Evolutionary conservation across 225 moss, liverwort and hornwort species (phyloP).

Genomic region (Polytrichum commune): DNA sequence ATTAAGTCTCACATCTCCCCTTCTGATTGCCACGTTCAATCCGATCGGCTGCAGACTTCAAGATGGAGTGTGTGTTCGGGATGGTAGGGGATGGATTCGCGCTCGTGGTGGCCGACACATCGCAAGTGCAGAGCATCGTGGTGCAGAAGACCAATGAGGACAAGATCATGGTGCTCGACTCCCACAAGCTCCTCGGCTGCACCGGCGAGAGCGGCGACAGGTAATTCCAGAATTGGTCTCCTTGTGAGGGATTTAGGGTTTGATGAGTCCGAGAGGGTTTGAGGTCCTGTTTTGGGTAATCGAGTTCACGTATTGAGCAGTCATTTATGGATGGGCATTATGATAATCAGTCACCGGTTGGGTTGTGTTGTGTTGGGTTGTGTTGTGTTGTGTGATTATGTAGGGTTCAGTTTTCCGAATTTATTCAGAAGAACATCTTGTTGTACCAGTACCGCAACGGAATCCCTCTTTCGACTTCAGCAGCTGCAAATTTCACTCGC

Average conservation of each 20-base stretch:
- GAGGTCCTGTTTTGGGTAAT: conserved; percentile 2
- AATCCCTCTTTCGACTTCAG: conserved; percentile 57
- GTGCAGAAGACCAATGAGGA: conserved; percentile 66
- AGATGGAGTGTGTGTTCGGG: conserved; percentile 59
- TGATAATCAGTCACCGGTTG: not conserved
- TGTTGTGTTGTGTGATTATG: not conserved
- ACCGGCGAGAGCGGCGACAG: conserved; percentile 65
- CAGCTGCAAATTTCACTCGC: conserved; percentile 67
- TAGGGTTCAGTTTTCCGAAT: conserved; percentile 72
- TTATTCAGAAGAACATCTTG: conserved; percentile 66
- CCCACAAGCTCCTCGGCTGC: conserved; percentile 55
- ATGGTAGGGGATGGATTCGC: conserved; percentile 51
- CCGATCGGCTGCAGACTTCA: too few species aligned
- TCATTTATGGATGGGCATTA: too few species aligned
- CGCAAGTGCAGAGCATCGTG: conserved; percentile 63
- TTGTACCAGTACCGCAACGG: conserved; percentile 67
- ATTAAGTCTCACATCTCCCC: too few species aligned
- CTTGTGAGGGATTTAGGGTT: not conserved
- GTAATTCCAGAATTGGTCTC: conserved; percentile 4
- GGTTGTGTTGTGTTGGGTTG: not conserved
- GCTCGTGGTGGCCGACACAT: conserved; percentile 59
- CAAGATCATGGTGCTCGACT: conserved; percentile 66
- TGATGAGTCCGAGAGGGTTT: not conserved
- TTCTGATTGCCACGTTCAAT: too few species aligned
- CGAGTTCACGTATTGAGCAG: not conserved